phyloP scores from a whole-genome alignment of 257 asterid genomes.

The Solanum etuberosum region DNA sequence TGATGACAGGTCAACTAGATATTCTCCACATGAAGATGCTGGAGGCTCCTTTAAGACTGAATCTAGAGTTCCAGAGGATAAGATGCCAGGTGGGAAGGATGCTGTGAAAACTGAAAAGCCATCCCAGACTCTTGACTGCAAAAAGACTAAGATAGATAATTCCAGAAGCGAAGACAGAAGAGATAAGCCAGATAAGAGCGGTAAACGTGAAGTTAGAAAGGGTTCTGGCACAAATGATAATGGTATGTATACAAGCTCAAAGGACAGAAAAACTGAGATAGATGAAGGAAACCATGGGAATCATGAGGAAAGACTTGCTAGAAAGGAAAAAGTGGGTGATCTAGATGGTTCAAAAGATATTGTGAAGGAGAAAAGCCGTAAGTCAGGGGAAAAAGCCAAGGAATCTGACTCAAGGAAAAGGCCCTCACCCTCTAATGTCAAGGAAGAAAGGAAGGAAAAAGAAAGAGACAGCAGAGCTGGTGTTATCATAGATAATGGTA shows the following conservation, averaged over 20 bases:
- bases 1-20: conserved; percentile 18
- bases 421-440: conserved; percentile 37
- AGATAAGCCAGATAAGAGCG: conserved; percentile 37
- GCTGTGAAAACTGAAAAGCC: conserved; percentile 30
- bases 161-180: conserved; percentile 15
- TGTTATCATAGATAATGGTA: conserved; percentile 33
- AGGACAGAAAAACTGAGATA: conserved; percentile 39
- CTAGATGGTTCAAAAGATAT: conserved; percentile 46
- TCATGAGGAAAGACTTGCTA: conserved; percentile 41
- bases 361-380: conserved; percentile 42
- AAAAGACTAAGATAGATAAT: conserved; percentile 23
- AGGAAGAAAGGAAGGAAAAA: conserved; percentile 38
- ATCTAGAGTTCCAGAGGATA: conserved; percentile 20
- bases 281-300: conserved; percentile 41
- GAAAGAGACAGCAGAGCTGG: conserved; percentile 38
- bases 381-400: conserved; percentile 44
- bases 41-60: conserved; percentile 22
- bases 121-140: conserved; percentile 22
- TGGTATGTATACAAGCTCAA: conserved; percentile 24
- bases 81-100: conserved; percentile 18
- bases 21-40: conserved; percentile 11
- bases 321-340: conserved; percentile 32
- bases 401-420: conserved; percentile 59
- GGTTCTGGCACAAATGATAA: conserved; percentile 27
- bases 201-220: conserved; percentile 30